Percentiles rank a stretch among this genome's conserved stretches.
Evolutionary conservation across 1,284 basidiomycete genomes (phyloP).

Genomic region (Chiua sp.): DNA sequence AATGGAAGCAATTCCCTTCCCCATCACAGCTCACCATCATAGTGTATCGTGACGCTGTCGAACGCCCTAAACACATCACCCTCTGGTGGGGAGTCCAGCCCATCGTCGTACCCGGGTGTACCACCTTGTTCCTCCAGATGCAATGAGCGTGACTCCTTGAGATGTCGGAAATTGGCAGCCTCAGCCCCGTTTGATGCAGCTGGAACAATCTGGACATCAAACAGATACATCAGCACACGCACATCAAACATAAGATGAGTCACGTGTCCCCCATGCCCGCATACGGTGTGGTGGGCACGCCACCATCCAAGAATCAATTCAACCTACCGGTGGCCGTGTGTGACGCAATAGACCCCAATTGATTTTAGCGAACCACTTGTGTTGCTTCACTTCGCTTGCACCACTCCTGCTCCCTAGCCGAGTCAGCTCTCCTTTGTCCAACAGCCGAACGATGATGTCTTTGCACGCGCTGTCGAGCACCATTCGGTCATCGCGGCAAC

Average conservation of each 20-base stretch:
- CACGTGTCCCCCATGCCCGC: constrained; percentile 14
- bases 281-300: not conserved
- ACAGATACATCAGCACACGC: constrained; percentile 26
- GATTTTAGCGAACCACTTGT: constrained; percentile 97
- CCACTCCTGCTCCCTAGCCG: constrained; percentile 92
- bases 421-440: constrained; percentile 94
- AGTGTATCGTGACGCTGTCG: constrained; percentile 86
- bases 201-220: constrained; percentile 74
- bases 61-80: constrained; percentile 81
- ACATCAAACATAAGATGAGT: constrained; percentile 14
- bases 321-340: constrained; percentile 88
- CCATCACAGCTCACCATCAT: constrained; percentile 68
- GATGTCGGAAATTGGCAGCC: constrained; percentile 88
- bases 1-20: constrained; percentile 5
- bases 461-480: constrained; percentile 72
- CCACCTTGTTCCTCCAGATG: constrained; percentile 77
- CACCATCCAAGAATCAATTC: constrained; percentile 14
- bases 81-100: constrained; percentile 48
- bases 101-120: constrained; percentile 49
- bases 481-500: constrained; percentile 13
- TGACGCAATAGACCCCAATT: constrained; percentile 98
- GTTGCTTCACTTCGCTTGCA: constrained; percentile 98
- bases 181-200: constrained; percentile 83
- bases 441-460: constrained; percentile 84
- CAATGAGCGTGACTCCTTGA: constrained; percentile 90